A percentile compares a stretch with the other conserved stretches of the same genome.
Evolutionary conservation across 1,139 yeast species (phyloP).

Genomic region (Hyphopichia buzzinii): DNA sequence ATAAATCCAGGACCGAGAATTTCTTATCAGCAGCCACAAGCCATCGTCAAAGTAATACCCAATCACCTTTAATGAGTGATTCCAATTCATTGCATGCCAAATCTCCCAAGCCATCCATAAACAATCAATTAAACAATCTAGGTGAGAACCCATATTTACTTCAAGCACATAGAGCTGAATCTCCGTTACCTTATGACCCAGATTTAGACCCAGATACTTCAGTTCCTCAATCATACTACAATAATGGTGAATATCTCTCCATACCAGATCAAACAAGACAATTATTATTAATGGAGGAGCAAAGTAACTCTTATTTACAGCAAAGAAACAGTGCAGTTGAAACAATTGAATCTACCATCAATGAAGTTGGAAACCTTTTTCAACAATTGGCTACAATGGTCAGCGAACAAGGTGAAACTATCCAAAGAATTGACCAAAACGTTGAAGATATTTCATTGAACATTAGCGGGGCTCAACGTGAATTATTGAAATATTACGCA

Average conservation of each 20-base stretch:
- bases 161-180: conserved; percentile 13
- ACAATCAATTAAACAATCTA: conserved; percentile 11
- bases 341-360: conserved; percentile 91
- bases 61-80: conserved; percentile 20
- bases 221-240: conserved; percentile 22
- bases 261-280: conserved; percentile 80
- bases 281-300: conserved; percentile 71
- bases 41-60: conserved; percentile 22
- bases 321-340: conserved; percentile 91
- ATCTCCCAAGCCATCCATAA: background rate
- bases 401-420: conserved; percentile 94
- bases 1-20: conserved; percentile 81
- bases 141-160: conserved; percentile 46
- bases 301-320: conserved; percentile 67
- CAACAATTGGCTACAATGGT: conserved; percentile 97
- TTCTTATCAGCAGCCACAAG: conserved; percentile 56
- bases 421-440: conserved; percentile 91
- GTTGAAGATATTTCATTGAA: conserved; percentile 91
- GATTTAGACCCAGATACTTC: conserved; percentile 34
- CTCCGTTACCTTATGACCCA: conserved; percentile 30
- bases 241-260: conserved; percentile 45
- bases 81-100: background rate
- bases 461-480: conserved; percentile 92
- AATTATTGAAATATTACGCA: conserved; percentile 84
- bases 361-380: conserved; percentile 92